Evolutionary conservation across 2,329 filamentous ascomycete species (phyloP), one percentile per base, ranked within the genome.

Genomic region (Teratosphaeria pseudoeucalypti): DNA sequence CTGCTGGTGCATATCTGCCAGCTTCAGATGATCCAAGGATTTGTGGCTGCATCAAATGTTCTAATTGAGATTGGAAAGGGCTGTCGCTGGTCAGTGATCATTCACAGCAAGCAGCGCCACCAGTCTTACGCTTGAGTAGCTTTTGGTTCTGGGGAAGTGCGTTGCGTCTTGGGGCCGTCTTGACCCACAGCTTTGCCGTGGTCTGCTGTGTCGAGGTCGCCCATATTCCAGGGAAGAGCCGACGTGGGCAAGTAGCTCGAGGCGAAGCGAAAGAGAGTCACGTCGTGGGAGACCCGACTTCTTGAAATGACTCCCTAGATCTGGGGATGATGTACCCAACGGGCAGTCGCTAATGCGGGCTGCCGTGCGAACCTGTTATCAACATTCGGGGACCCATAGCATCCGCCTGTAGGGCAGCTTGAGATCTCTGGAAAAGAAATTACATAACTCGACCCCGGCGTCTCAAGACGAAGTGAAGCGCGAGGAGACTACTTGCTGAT

Each of bases 51-150:
- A n/a, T 57, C 19, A 63, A 6, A 34, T 57, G 52, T 39, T 64
- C 61, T 23, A 61, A 53, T 49, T 64, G 62, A 27, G 57, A 34
- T n/a, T 64, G 59, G n/a, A 63, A 63, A 27, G 61, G 55, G 27
- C 56, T 61, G 59, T 3, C 12, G 19, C 9, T 34, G 23, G 56
- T 57, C 32, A 57, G 56, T 34, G 26, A 6, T 3, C 23, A 23
- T 16, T 23, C 10, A 16, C n/a, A n/a, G 11, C 9, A 16, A n/a
- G 26, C 23, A 27, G 12, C 34, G 11, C n/a, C 14, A 34, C 49
- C 9, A 52, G 19, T 16, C 49, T 34, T 34, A 57, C 56, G 43
- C 23, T 26, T 57, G 39, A 34, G 37, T 23, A 29, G 3, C 14
- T 37, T 32, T 32, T 2, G 6, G 53, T 11, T 54, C 19, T 3